Conservation (phyloP, 495 filamentous ascomycete genomes). For the Penicillium dipodomyicola region DNA sequence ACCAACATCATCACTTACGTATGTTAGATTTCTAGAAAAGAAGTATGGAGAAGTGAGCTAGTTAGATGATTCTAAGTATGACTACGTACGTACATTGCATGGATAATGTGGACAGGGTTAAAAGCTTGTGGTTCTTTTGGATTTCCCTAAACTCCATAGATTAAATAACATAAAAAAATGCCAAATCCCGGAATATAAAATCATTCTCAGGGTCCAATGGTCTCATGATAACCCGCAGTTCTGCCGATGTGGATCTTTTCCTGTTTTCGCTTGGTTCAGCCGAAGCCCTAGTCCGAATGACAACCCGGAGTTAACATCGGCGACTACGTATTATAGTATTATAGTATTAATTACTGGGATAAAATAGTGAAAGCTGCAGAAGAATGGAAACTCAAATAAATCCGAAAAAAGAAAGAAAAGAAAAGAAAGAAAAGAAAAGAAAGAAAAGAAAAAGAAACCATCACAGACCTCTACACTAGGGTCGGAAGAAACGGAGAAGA, state of each 20-base stretch:
- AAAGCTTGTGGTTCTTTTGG: background rate
- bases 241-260: slow-evolving; percentile 19
- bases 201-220: slow-evolving; percentile 2
- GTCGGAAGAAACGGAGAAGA: slow-evolving; percentile 30
- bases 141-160: background rate
- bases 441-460: background rate
- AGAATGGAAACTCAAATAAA: background rate
- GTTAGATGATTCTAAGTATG: too few species aligned
- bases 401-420: background rate
- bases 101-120: background rate
- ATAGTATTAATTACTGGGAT: background rate
- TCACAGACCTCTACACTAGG: slow-evolving; percentile 18
- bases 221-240: slow-evolving; percentile 24
- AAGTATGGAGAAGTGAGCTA: too few species aligned
- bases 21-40: slow-evolving; percentile 11
- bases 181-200: background rate
- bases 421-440: background rate
- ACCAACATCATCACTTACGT: slow-evolving; percentile 35
- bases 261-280: slow-evolving; percentile 26
- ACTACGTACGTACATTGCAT: too few species aligned
- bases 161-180: background rate
- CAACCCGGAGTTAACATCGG: slow-evolving; percentile 13
- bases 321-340: background rate
- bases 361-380: background rate
- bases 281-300: slow-evolving; percentile 30